Percentiles rank a stretch among this genome's conserved stretches.
Conservation (phyloP, 2,329 filamentous ascomycete genomes). For the Claviceps quebecensis region DNA sequence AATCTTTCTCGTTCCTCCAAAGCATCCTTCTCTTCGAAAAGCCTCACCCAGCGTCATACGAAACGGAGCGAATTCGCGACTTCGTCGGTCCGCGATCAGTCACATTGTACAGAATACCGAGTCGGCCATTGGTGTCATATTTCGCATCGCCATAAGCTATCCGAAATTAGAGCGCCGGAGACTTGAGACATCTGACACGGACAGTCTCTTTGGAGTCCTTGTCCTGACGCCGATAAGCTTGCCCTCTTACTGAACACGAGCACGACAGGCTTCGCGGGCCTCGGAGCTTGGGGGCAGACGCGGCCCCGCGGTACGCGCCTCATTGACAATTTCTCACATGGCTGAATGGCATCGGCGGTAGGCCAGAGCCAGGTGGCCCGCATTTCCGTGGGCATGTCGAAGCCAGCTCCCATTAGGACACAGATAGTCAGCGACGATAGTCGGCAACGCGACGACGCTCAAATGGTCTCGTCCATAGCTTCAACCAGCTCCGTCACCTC, state of each 20-base stretch:
- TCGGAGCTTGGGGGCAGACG: no score
- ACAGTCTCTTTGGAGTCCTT: background rate
- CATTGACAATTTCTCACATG: constrained; percentile 11
- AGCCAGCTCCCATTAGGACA: background rate
- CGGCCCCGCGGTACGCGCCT: constrained; percentile 5
- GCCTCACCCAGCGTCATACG: background rate
- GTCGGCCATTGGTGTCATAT: background rate
- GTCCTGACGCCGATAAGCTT: background rate
- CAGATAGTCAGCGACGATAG: constrained; percentile 6
- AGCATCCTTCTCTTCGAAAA: background rate
- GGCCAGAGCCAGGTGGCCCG: constrained; percentile 12
- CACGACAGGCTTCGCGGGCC: background rate
- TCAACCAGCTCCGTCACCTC: constrained; percentile 19
- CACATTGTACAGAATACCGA: background rate
- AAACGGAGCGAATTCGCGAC: background rate
- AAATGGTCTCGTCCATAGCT: constrained; percentile 10
- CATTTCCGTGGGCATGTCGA: background rate
- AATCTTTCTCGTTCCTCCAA: background rate
- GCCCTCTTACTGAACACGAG: background rate
- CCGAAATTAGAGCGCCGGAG: background rate
- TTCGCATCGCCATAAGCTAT: background rate
- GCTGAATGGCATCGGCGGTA: constrained; percentile 21
- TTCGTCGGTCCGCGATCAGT: background rate
- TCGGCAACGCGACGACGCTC: constrained; percentile 5
- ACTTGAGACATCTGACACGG: background rate